These are phyloP conservation scores for Dendrobium catenatum DNA, from an alignment of 106 monocot species.

Conservation along the genomic window DNA sequence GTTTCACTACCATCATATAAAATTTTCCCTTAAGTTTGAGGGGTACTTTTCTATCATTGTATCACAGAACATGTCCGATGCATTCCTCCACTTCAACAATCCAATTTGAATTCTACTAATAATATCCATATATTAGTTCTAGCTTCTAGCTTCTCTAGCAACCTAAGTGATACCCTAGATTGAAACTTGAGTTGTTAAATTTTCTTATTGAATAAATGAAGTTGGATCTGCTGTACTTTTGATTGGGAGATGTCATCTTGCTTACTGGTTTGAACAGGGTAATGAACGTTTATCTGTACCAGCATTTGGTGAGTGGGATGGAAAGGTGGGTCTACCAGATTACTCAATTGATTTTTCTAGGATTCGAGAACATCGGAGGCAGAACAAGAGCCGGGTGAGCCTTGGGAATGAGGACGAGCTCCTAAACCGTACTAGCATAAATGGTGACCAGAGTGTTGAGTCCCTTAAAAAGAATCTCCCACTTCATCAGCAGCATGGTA, in stretches of 20 bases:
- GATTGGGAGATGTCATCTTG: not conserved
- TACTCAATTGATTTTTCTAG: conserved; percentile 12
- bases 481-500: conserved; percentile 1
- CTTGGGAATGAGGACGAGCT: conserved; percentile 10
- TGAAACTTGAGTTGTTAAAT: not conserved
- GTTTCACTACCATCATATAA: no score
- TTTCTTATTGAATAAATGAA: conserved; percentile 3
- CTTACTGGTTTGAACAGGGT: not conserved
- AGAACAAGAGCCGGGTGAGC: conserved; percentile 7
- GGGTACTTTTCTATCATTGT: no score
- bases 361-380: conserved; percentile 7
- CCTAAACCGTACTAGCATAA: not conserved
- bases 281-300: conserved; percentile 1
- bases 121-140: not conserved
- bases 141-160: not conserved
- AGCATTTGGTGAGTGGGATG: conserved; percentile 14
- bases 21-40: no score
- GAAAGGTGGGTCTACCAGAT: conserved; percentile 8
- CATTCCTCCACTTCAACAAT: no score
- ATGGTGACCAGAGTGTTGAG: not conserved
- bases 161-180: not conserved
- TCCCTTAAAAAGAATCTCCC: not conserved
- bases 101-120: no score
- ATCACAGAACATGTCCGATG: no score
- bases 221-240: not conserved